Evolutionary conservation across 495 filamentous ascomycete species (phyloP).

Genomic region (Chaetomium fimeti): DNA sequence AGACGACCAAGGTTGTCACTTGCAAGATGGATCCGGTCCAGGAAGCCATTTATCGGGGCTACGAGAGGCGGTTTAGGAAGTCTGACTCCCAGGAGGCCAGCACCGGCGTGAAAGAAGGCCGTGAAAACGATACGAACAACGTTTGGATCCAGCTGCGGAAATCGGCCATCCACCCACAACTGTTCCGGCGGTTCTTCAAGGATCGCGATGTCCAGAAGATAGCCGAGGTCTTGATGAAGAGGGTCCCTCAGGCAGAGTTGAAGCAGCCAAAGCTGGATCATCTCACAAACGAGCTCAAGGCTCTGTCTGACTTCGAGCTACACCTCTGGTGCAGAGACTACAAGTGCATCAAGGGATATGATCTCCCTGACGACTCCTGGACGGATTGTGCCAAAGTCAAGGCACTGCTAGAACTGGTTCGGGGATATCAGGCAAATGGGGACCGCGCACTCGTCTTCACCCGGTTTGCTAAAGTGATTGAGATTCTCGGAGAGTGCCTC

Average conservation of each 20-base stretch:
- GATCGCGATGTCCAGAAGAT: conserved; percentile 74
- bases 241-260: conserved; percentile 43
- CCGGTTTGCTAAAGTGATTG: conserved; percentile 86
- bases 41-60: conserved; percentile 64
- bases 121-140: conserved; percentile 57
- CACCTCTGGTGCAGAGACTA: conserved; percentile 74
- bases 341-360: conserved; percentile 66
- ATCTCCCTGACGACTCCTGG: conserved; percentile 74
- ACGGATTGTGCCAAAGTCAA: conserved; percentile 90
- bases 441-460: conserved; percentile 88
- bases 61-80: conserved; percentile 40
- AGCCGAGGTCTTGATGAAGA: conserved; percentile 67
- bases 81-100: conserved; percentile 50
- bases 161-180: conserved; percentile 86
- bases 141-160: conserved; percentile 89
- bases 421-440: conserved; percentile 71
- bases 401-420: conserved; percentile 69
- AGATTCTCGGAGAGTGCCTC: conserved; percentile 81
- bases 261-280: conserved; percentile 58
- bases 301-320: conserved; percentile 77
- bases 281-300: conserved; percentile 68
- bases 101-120: conserved; percentile 34
- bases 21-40: conserved; percentile 74
- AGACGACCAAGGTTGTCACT: conserved; percentile 71
- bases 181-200: conserved; percentile 77